Conservation (phyloP, 2,329 filamentous ascomycete genomes). For the Cladosporium austrohemisphaericum region DNA sequence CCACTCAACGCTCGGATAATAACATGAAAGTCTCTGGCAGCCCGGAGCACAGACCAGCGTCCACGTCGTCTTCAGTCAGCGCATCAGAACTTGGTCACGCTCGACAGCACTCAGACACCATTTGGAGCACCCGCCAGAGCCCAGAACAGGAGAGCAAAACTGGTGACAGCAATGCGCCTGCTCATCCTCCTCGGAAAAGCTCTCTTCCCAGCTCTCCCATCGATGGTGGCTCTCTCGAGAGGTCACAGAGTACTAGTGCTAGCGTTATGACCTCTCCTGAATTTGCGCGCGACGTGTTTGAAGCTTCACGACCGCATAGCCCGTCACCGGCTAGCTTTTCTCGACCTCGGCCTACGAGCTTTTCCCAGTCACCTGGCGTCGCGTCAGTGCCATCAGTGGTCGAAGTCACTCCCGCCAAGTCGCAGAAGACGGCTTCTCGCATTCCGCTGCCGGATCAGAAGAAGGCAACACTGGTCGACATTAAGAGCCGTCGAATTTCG, state of each 20-base stretch:
- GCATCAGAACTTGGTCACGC: neutral
- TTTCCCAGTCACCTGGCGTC: neutral
- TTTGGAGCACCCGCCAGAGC: neutral
- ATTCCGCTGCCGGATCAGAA: constrained; percentile 27
- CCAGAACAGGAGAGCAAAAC: neutral
- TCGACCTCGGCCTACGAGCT: constrained; percentile 20
- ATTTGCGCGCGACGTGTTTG: neutral
- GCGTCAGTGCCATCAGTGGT: constrained; percentile 5
- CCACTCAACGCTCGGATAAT: too few species aligned
- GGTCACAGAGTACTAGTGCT: neutral
- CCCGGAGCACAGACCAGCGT: neutral
- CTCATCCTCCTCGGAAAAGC: constrained; percentile 3
- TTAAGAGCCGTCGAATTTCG: constrained; percentile 19
- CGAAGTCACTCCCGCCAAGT: neutral
- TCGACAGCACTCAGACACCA: too few species aligned
- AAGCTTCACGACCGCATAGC: constrained; percentile 20
- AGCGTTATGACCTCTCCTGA: neutral
- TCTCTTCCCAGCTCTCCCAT: neutral
- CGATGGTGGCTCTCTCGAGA: neutral
- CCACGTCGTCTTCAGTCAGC: neutral
- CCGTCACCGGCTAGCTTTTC: constrained; percentile 29
- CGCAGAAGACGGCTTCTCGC: constrained; percentile 25
- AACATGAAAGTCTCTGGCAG: too few species aligned
- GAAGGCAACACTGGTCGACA: constrained; percentile 24
- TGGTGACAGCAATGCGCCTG: neutral